phyloP scores from a whole-genome alignment of 345 rosid species.

The Durio zibethinus region DNA sequence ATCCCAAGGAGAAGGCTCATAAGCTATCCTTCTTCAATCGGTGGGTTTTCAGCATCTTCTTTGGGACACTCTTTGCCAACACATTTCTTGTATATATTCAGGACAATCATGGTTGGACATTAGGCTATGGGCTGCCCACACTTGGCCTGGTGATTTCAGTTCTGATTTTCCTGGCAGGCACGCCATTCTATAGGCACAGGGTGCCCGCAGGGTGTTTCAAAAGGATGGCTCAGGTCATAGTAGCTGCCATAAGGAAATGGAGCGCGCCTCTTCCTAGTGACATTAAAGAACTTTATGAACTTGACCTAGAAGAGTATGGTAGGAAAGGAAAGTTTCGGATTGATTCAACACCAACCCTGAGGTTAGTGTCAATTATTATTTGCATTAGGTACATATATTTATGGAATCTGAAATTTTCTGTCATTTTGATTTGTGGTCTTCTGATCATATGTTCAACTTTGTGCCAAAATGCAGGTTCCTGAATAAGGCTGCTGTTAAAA shows the following conservation, averaged over 20 bases:
- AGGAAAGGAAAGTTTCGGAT: slow-evolving; percentile 52
- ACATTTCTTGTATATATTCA: slow-evolving; percentile 77
- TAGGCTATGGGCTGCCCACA: slow-evolving; percentile 80
- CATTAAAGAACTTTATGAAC: slow-evolving; percentile 52
- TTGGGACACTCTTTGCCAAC: slow-evolving; percentile 83
- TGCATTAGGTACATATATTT: background rate
- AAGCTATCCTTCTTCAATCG: slow-evolving; percentile 96
- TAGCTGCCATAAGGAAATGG: slow-evolving; percentile 64
- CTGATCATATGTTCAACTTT: background rate
- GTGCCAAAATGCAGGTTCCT: slow-evolving; percentile 44
- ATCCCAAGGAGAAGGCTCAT: slow-evolving; percentile 65
- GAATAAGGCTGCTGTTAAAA: slow-evolving; percentile 61
- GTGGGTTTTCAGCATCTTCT: slow-evolving; percentile 96
- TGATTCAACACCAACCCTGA: slow-evolving; percentile 47
- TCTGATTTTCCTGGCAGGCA: slow-evolving; percentile 57
- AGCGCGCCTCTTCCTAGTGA: slow-evolving; percentile 40
- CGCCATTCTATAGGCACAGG: slow-evolving; percentile 70
- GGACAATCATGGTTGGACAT: slow-evolving; percentile 83
- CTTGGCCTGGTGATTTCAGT: slow-evolving; percentile 63
- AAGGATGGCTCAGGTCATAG: slow-evolving; percentile 67
- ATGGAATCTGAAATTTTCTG: background rate
- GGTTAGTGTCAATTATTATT: slow-evolving; percentile 31
- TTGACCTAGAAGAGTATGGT: slow-evolving; percentile 47
- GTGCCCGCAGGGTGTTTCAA: slow-evolving; percentile 66
- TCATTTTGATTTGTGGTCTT: background rate